Percentiles rank a stretch among this genome's conserved stretches.
These are phyloP conservation scores for Eucommia ulmoides DNA, from an alignment of 257 asterid species.

Conservation along the genomic window DNA sequence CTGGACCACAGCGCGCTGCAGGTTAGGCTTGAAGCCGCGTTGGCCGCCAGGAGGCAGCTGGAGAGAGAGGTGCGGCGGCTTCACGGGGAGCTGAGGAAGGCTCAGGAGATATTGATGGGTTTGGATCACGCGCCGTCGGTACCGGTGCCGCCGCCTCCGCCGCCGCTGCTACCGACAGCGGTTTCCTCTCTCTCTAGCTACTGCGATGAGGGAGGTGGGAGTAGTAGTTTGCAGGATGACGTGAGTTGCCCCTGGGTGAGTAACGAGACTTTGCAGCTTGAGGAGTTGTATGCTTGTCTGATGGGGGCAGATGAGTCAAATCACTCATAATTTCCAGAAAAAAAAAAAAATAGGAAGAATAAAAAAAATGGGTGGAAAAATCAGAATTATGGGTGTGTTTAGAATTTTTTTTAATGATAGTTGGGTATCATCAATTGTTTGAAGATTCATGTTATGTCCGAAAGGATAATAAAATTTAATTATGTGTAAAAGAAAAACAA, in stretches of 20 bases:
- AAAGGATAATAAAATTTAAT: no score
- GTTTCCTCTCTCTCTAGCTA: constrained; percentile 45
- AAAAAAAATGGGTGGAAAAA: no score
- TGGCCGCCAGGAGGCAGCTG: constrained; percentile 42
- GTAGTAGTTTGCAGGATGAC: constrained; percentile 44
- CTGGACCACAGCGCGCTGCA: constrained; percentile 49
- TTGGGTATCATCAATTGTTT: no score
- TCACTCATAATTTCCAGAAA: no score
- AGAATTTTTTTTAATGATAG: no score
- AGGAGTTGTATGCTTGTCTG: constrained; percentile 60
- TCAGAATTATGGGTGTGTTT: no score
- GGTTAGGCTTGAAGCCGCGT: constrained; percentile 38
- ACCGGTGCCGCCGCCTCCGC: no score
- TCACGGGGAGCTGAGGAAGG: constrained; percentile 39
- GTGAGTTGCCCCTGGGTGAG: constrained; percentile 45
- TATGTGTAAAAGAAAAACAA: no score
- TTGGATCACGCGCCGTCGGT: constrained; percentile 12
- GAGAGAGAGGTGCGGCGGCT: constrained; percentile 42
- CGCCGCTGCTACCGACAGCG: no score
- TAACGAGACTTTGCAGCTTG: constrained; percentile 31
- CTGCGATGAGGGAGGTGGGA: constrained; percentile 44
- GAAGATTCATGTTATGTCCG: no score
- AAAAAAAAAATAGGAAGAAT: no score
- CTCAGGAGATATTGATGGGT: constrained; percentile 30
- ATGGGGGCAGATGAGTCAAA: constrained; percentile 20